These are phyloP conservation scores for Paramecium octaurelia DNA, from an alignment of 73 alveolate species.

Conservation along the genomic window DNA sequence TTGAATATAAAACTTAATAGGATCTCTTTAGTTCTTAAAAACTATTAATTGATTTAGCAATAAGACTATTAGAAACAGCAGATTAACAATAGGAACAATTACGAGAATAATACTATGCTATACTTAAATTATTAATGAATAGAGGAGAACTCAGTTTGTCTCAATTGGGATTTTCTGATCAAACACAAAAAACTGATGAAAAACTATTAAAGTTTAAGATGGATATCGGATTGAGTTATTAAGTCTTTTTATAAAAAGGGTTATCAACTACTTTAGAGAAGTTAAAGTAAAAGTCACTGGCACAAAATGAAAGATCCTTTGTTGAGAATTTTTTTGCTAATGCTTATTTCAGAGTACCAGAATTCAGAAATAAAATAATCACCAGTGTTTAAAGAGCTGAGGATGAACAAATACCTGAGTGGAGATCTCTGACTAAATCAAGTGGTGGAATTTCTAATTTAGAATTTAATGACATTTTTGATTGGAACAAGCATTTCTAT, in stretches of 20 bases:
- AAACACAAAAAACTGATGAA: conserved; percentile 57
- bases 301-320: conserved; percentile 74
- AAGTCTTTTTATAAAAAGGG: conserved; percentile 59
- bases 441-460: conserved; percentile 5
- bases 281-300: conserved; percentile 75
- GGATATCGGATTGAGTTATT: conserved; percentile 65
- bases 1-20: conserved; percentile 65
- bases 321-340: conserved; percentile 71
- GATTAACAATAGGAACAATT: conserved; percentile 67
- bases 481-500: conserved; percentile 80
- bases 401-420: conserved; percentile 42
- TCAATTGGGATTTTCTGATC: conserved; percentile 55
- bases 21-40: conserved; percentile 67
- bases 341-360: conserved; percentile 74
- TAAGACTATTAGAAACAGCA: conserved; percentile 65
- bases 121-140: conserved; percentile 62
- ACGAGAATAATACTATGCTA: conserved; percentile 65
- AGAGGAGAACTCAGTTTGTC: conserved; percentile 75
- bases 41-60: conserved; percentile 66
- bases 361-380: conserved; percentile 46
- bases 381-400: conserved; percentile 47
- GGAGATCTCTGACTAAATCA: conserved; percentile 58
- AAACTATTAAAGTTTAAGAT: conserved; percentile 51
- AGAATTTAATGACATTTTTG: conserved; percentile 65
- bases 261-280: conserved; percentile 66